Percentiles rank a stretch among this genome's conserved stretches.
Conservation (phyloP, 129 eudicot genomes). For the Glebionis coronaria region DNA sequence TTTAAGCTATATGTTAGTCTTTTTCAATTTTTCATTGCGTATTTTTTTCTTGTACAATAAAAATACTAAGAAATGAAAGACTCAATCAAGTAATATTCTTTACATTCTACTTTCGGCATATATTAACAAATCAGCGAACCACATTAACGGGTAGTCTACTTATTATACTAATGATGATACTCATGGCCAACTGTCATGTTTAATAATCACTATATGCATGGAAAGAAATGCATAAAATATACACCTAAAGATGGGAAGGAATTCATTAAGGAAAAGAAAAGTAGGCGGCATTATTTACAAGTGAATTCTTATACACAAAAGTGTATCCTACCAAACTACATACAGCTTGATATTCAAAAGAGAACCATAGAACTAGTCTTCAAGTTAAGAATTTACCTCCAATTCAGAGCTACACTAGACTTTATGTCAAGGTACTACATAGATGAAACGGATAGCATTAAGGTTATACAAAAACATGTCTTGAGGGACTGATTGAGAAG, state of each 20-base stretch:
- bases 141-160: background rate
- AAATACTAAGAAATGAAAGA: background rate
- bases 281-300: background rate
- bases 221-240: background rate
- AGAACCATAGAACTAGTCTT: constrained; percentile 1
- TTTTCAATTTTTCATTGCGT: background rate
- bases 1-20: background rate
- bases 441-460: background rate
- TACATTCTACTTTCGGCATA: constrained; percentile 1
- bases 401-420: constrained; percentile 17
- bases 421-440: constrained; percentile 2
- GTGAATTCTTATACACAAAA: constrained; percentile 18
- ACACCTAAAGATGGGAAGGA: background rate
- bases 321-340: constrained; percentile 2
- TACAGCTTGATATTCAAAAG: background rate
- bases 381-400: constrained; percentile 15
- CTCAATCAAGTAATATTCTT: background rate
- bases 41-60: background rate
- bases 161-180: background rate
- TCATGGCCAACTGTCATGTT: background rate
- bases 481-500: too few relatives aligned
- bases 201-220: constrained; percentile 8
- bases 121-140: constrained; percentile 1
- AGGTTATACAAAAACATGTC: too few relatives aligned
- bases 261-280: background rate